Conservation (phyloP, 169 alveolate species). For the Cryptosporidium viatorum region DNA sequence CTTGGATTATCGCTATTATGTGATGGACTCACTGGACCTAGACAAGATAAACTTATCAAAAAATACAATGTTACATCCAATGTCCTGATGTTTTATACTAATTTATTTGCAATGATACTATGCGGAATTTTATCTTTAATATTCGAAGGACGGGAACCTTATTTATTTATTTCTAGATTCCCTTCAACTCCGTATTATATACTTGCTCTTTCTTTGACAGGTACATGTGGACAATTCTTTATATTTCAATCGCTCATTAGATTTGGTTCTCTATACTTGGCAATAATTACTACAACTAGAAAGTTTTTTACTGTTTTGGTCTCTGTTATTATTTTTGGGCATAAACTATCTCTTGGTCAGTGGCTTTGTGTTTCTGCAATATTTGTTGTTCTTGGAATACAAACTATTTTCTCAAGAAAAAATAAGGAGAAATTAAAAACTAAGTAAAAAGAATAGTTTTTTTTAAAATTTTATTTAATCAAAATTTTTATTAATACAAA, state of each 20-base stretch:
- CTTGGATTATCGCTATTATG: constrained; percentile 87
- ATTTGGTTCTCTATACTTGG: constrained; percentile 90
- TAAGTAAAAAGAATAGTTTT: background rate
- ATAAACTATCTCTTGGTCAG: constrained; percentile 83
- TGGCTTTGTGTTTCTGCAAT: constrained; percentile 86
- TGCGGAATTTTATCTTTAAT: constrained; percentile 79
- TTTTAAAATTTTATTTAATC: background rate
- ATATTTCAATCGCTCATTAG: constrained; percentile 85
- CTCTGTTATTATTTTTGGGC: constrained; percentile 88
- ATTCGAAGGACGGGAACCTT: constrained; percentile 86
- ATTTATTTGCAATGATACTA: constrained; percentile 83
- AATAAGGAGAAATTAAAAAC: constrained; percentile 23
- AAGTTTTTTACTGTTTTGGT: constrained; percentile 88
- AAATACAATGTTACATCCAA: constrained; percentile 84
- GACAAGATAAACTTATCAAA: constrained; percentile 88
- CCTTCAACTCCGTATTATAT: constrained; percentile 80
- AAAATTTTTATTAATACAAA: background rate
- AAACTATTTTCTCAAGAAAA: constrained; percentile 67
- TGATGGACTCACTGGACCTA: constrained; percentile 92
- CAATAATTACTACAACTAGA: constrained; percentile 89
- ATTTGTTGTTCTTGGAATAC: constrained; percentile 83
- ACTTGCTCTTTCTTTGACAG: constrained; percentile 83
- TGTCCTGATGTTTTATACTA: constrained; percentile 86
- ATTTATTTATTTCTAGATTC: constrained; percentile 76
- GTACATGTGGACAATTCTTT: constrained; percentile 90